A percentile compares a stretch with the other conserved stretches of the same genome.
phyloP scores from a whole-genome alignment of 2,329 filamentous ascomycete genomes.

The Aschersonia sp. region DNA sequence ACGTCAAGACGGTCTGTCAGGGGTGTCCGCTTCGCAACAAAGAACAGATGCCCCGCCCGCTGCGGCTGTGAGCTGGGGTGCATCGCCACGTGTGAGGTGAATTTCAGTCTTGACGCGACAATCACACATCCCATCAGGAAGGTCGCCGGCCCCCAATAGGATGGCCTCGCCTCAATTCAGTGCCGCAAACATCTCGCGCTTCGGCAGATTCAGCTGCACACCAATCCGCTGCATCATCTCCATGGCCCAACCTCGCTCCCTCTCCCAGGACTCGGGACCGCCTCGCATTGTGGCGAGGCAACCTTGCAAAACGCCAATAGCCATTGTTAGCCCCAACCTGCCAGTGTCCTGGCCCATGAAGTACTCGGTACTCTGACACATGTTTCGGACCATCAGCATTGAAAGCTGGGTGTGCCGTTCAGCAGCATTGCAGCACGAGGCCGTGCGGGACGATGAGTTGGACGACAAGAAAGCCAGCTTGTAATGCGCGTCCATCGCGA shows the following conservation, averaged over 20 bases:
- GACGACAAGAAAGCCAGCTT: not conserved
- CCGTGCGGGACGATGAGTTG: not conserved
- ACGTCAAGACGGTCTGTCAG: no score
- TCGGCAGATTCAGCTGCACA: not conserved
- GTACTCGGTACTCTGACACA: constrained; percentile 4
- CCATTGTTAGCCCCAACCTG: not conserved
- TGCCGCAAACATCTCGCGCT: not conserved
- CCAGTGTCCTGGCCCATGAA: not conserved
- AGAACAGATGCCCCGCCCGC: no score
- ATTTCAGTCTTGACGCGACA: no score
- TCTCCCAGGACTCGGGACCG: not conserved
- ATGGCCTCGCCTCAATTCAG: not conserved
- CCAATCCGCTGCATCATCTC: not conserved
- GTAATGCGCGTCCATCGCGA: not conserved
- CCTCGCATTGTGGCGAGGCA: not conserved
- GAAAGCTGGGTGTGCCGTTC: constrained; percentile 1
- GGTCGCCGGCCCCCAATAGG: not conserved
- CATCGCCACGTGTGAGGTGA: no score
- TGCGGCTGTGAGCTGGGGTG: no score
- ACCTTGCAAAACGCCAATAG: not conserved
- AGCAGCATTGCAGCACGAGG: not conserved
- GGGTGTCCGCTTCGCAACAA: no score
- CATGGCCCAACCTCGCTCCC: not conserved
- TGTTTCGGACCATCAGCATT: constrained; percentile 2
- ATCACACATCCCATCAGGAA: no score